These are phyloP conservation scores for Ceratocystis huliohia DNA, from an alignment of 2,329 filamentous ascomycete genomes.

Conservation along the genomic window DNA sequence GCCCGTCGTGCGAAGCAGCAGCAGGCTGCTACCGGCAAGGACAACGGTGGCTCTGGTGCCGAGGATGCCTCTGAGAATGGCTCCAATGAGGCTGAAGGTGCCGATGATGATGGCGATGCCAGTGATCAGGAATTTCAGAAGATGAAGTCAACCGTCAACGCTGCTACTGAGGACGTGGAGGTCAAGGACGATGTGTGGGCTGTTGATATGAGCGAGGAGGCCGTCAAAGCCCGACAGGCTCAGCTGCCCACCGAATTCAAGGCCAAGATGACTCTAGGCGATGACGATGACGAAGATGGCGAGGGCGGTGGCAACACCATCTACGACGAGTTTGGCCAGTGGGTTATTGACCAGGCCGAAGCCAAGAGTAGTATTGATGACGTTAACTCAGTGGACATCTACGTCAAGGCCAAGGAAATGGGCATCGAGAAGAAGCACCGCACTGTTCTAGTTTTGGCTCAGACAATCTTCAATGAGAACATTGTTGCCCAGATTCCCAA, in stretches of 20 bases:
- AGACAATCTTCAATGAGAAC: slow-evolving; percentile 85
- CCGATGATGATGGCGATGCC: slow-evolving; percentile 38
- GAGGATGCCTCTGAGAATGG: slow-evolving; percentile 41
- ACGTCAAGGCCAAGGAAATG: slow-evolving; percentile 91
- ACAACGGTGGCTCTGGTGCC: slow-evolving; percentile 49
- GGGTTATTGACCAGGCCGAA: slow-evolving; percentile 66
- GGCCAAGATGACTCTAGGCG: slow-evolving; percentile 72
- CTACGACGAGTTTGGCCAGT: slow-evolving; percentile 86
- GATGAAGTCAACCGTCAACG: slow-evolving; percentile 50
- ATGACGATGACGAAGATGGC: slow-evolving; percentile 69
- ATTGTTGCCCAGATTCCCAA: slow-evolving; percentile 76
- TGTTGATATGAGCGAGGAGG: slow-evolving; percentile 90
- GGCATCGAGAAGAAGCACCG: slow-evolving; percentile 92
- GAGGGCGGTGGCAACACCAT: slow-evolving; percentile 60
- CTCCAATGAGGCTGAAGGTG: slow-evolving; percentile 35
- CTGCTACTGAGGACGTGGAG: slow-evolving; percentile 41
- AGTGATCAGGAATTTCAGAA: slow-evolving; percentile 90
- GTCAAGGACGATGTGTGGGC: slow-evolving; percentile 86
- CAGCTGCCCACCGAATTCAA: slow-evolving; percentile 91
- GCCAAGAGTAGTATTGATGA: slow-evolving; percentile 63
- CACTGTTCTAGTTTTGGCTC: slow-evolving; percentile 79
- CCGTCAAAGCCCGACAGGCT: slow-evolving; percentile 86
- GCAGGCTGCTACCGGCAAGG: slow-evolving; percentile 44
- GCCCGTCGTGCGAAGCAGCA: slow-evolving; percentile 79
- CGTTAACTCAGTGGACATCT: slow-evolving; percentile 80